These are phyloP conservation scores for Chimonanthus salicifolius DNA, from an alignment of 164 flowering plant genomes.

Conservation along the genomic window DNA sequence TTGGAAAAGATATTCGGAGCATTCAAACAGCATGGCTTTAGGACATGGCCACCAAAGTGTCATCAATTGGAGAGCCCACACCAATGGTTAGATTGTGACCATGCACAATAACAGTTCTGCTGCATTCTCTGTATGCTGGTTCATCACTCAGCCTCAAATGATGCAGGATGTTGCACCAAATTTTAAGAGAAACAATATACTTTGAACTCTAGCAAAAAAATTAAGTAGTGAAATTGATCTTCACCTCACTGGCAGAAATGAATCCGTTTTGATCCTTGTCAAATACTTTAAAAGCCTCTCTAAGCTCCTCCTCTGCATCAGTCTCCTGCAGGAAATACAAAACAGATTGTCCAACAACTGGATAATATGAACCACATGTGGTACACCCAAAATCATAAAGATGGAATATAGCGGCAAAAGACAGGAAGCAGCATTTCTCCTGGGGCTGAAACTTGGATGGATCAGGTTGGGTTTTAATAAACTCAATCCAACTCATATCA, in stretches of 20 bases:
- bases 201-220: background rate
- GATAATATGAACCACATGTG: background rate
- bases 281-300: constrained; percentile 78
- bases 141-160: background rate
- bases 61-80: background rate
- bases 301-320: constrained; percentile 77
- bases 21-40: background rate
- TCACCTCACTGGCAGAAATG: constrained; percentile 72
- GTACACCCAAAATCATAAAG: background rate
- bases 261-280: constrained; percentile 83
- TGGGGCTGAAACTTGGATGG: too few species aligned
- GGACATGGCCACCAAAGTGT: background rate
- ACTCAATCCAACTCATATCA: too few species aligned
- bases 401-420: too few species aligned
- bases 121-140: too few species aligned
- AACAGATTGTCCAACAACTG: background rate
- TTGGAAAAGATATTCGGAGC: background rate
- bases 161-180: background rate
- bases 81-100: background rate
- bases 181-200: background rate
- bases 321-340: constrained; percentile 35
- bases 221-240: background rate
- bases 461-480: too few species aligned
- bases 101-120: background rate
- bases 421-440: too few species aligned